Conservation (phyloP, 2,329 filamentous ascomycete genomes). For the Zasmidium angulare region DNA sequence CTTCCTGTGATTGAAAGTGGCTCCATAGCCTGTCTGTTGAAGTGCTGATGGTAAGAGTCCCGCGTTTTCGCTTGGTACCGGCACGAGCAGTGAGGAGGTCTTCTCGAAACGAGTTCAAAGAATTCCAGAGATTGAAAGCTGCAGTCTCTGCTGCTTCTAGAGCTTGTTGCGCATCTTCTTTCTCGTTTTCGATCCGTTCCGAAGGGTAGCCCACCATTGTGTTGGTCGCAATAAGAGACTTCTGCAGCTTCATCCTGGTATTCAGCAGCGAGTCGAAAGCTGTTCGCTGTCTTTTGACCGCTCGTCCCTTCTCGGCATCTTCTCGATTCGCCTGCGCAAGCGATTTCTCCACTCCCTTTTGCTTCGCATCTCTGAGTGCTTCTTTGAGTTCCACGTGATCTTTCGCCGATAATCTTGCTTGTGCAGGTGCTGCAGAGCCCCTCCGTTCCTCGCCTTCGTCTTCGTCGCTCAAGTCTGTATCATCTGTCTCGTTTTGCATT, state of each 20-base stretch:
- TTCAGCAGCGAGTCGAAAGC: slow-evolving; percentile 88
- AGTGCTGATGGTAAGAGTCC: slow-evolving; percentile 54
- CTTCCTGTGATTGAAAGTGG: slow-evolving; percentile 66
- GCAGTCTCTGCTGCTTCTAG: slow-evolving; percentile 81
- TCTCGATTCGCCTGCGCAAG: slow-evolving; percentile 67
- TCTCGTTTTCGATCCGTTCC: slow-evolving; percentile 40
- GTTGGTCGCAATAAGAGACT: slow-evolving; percentile 80
- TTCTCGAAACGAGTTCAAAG: slow-evolving; percentile 68
- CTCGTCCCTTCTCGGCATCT: slow-evolving; percentile 80
- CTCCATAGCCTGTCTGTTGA: slow-evolving; percentile 69
- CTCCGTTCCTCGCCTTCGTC: slow-evolving; percentile 41
- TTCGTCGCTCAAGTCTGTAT: slow-evolving; percentile 47
- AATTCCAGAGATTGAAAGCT: slow-evolving; percentile 80
- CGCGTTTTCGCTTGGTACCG: slow-evolving; percentile 61
- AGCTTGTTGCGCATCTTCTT: slow-evolving; percentile 42
- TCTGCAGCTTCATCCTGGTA: slow-evolving; percentile 88
- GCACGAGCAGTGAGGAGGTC: slow-evolving; percentile 55
- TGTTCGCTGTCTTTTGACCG: slow-evolving; percentile 81
- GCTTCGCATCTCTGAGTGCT: slow-evolving; percentile 38
- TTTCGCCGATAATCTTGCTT: neutral
- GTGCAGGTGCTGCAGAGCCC: slow-evolving; percentile 15
- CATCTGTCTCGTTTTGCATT: slow-evolving; percentile 42
- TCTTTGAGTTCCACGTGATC: slow-evolving; percentile 41
- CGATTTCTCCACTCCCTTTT: slow-evolving; percentile 64
- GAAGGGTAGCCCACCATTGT: slow-evolving; percentile 53